phyloP scores from a whole-genome alignment of 495 filamentous ascomycete genomes.

The Neurospora tetraspora region DNA sequence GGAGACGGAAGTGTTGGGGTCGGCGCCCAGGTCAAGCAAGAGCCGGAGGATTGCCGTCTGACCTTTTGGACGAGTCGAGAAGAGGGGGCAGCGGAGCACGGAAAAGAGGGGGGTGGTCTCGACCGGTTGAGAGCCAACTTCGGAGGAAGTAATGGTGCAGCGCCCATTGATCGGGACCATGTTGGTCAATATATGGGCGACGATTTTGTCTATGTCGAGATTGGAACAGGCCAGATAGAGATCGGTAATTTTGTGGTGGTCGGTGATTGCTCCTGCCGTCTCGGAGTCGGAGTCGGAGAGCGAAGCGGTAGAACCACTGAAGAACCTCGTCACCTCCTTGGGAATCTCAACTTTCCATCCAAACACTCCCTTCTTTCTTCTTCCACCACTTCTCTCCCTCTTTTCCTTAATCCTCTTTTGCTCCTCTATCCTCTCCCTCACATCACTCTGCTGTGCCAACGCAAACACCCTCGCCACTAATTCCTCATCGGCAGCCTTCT shows the following conservation, averaged over 20 bases:
- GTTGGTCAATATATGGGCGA: constrained; percentile 5
- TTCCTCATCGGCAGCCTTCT: neutral
- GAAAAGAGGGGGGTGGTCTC: neutral
- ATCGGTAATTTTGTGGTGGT: constrained; percentile 5
- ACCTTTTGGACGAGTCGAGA: neutral
- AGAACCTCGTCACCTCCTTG: neutral
- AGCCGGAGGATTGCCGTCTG: constrained; percentile 12
- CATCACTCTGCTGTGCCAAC: too few relatives aligned
- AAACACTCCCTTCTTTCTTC: neutral
- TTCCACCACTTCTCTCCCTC: neutral
- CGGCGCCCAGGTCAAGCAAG: constrained; percentile 15
- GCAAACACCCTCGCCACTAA: neutral
- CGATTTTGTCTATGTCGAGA: constrained; percentile 12
- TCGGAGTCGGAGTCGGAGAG: neutral
- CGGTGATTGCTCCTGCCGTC: too few relatives aligned
- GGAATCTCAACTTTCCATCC: too few relatives aligned
- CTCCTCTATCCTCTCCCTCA: too few relatives aligned
- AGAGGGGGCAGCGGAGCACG: neutral
- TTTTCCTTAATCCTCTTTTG: neutral
- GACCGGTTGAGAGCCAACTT: neutral
- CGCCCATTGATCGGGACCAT: constrained; percentile 2
- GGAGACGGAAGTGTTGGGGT: constrained; percentile 4
- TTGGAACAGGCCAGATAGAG: constrained; percentile 11
- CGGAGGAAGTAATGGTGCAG: neutral
- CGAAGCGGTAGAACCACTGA: too few relatives aligned